Percentiles rank a stretch among this genome's conserved stretches.
These are phyloP conservation scores for Verruconis gallopava DNA, from an alignment of 2,329 filamentous ascomycete genomes.

Conservation along the genomic window DNA sequence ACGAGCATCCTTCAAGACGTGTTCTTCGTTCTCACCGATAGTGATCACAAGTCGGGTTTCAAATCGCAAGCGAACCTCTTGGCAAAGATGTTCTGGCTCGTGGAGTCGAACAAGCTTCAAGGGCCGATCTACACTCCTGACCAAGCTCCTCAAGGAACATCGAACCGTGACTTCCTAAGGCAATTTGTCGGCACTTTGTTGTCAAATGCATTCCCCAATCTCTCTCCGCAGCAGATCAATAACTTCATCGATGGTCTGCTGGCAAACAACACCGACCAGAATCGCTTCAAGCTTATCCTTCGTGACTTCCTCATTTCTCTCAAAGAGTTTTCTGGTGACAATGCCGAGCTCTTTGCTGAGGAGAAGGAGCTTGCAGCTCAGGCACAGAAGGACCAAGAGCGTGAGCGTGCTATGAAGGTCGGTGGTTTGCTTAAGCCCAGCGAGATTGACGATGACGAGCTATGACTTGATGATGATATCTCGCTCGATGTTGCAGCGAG, in stretches of 20 bases:
- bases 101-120: slow-evolving; percentile 80
- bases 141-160: slow-evolving; percentile 69
- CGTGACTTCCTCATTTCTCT: slow-evolving; percentile 95
- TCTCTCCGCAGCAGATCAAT: slow-evolving; percentile 79
- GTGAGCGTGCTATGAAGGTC: slow-evolving; percentile 86
- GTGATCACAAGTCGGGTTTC: slow-evolving; percentile 97
- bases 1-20: slow-evolving; percentile 92
- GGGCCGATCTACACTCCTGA: slow-evolving; percentile 80
- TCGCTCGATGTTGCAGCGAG: not conserved
- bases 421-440: slow-evolving; percentile 92
- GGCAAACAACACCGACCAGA: slow-evolving; percentile 72
- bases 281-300: slow-evolving; percentile 89
- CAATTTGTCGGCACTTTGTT: slow-evolving; percentile 78
- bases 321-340: slow-evolving; percentile 94
- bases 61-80: slow-evolving; percentile 93
- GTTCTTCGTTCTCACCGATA: slow-evolving; percentile 95
- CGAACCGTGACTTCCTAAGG: slow-evolving; percentile 80
- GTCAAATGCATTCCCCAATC: slow-evolving; percentile 83
- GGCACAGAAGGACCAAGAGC: slow-evolving; percentile 75
- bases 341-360: slow-evolving; percentile 82
- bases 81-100: slow-evolving; percentile 91
- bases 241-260: slow-evolving; percentile 86
- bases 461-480: slow-evolving; percentile 52
- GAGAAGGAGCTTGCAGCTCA: slow-evolving; percentile 88
- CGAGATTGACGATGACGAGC: slow-evolving; percentile 73